Evolutionary conservation across 305 asterid species (phyloP), one percentile per base, ranked within the genome.

Genomic region (Solanum hybrid): DNA sequence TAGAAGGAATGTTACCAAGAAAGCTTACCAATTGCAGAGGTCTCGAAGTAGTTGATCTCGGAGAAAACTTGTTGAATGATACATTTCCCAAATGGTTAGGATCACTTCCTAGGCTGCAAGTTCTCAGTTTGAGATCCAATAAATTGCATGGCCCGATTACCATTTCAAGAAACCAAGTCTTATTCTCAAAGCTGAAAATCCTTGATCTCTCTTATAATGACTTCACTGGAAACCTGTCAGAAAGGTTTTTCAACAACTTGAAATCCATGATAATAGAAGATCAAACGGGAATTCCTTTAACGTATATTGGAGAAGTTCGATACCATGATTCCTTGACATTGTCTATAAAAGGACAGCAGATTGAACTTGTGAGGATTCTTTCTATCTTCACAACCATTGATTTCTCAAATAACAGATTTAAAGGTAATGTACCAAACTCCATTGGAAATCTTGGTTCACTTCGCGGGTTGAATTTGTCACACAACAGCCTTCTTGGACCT

Each of bases 41-140:
- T n/a, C 86, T 92, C 16, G 89, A 92, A 71, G 93, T 92, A 22
- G 75, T 93, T 89, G 92, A 93, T 89, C 79, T 92, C 2, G 94
- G 92, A 82, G 91, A 90, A 78, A 92, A 92, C 88, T 88, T 37
- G 78, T 86, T 93, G 13, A 91, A 24, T 32, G 94, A 89, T 80
- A 90, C 86, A 42, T 92, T 92, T 66, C 93, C 93, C 10, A 72
- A 79, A 46, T 90, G 90, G 91, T 22, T 93, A 37, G 92, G 90
- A 31, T 38, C 87, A 60, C 92, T 89, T 73, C 91, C 90, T 5
- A 69, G 89, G 35, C 86, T 93, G 73, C 91, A 66, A 77, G 92
- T 92, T 88, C 91, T 93, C 14, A 89, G 92, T 60, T 69, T 92
- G 90, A 89, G 91, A 75, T 90, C 90, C 87, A 93, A 93, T 89